Evolutionary conservation across 2,329 filamentous ascomycete genomes (phyloP).

Genomic region (Colletotrichum sp.): DNA sequence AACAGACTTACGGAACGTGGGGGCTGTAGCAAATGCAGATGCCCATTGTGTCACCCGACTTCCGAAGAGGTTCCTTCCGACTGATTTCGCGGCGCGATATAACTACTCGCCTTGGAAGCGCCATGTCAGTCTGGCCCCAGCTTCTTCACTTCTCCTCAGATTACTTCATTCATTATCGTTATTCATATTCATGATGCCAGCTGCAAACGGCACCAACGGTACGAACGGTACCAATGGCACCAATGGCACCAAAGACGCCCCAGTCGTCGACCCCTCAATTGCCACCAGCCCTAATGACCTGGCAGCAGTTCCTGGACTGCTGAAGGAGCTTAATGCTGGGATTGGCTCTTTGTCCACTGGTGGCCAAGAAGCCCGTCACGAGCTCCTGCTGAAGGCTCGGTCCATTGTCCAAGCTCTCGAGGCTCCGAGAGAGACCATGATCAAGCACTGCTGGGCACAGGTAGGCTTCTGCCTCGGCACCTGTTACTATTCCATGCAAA

Average conservation of each 20-base stretch:
- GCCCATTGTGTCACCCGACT: background rate
- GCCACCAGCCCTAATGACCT: constrained; percentile 21
- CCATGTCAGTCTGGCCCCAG: background rate
- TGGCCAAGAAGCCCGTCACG: constrained; percentile 24
- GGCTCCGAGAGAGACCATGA: constrained; percentile 53
- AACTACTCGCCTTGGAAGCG: background rate
- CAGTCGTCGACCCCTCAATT: background rate
- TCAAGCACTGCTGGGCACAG: constrained; percentile 51
- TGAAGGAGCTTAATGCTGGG: constrained; percentile 7
- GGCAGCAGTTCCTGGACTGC: constrained; percentile 10
- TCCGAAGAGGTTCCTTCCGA: background rate
- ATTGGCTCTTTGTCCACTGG: background rate
- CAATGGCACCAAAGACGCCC: background rate
- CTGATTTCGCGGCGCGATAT: background rate
- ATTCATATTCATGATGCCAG: background rate
- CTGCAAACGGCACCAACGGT: background rate
- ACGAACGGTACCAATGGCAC: background rate
- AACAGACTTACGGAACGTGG: background rate
- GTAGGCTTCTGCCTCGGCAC: constrained; percentile 21
- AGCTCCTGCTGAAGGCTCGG: constrained; percentile 39
- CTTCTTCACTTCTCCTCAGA: background rate
- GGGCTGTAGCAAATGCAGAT: background rate
- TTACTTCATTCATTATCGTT: background rate
- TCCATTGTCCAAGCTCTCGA: constrained; percentile 38
- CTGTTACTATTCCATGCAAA: background rate